Base-by-base conservation (phyloP, 108 stramenopile genomes). In the Skeletonema potamos region DNA sequence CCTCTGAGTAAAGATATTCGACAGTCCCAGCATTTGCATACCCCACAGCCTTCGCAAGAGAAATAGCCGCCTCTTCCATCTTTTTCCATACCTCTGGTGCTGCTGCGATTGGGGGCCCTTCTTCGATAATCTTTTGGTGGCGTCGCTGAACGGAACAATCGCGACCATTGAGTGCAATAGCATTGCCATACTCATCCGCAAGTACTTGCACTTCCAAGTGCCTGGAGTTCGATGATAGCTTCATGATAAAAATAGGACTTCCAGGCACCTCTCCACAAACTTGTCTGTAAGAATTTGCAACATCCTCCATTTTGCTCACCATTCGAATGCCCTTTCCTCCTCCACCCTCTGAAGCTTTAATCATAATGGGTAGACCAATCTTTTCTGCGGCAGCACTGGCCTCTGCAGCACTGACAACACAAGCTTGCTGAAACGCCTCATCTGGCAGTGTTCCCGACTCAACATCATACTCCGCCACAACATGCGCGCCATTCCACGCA, bases 1-100 rank as follows among this genome's bases (percentile, higher is more conserved):
- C 54, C 72, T 97, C 96, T 1, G 92, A 89, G 84, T 96, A 99
- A 27, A 99, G 83, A 83, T 99, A 99, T 88, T 99, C 99, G 22
- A 99, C 98, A 1, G 99, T 99, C 17, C 99, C 99, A 7, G 99
- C 98, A 84, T 99, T 99, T 73, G 91, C 87, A 81, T 99, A 99
- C 18, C 96, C 95, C 12, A 97, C 98, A 55, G 96, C 97, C 83
- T 98, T 98, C 62, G 98, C 97, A 26, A 99, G 83, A 13, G 87
- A 71, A 4, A 99, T 95, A 13, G 99, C 99, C 9, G 99, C 97
- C 15, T 89, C 77, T 84, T 99, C 99, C 98, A 99, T 99, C 73
- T 92, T 48, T 28, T 73, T 70, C 97, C 97, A 99, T 22, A 98
- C 97, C 18, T 88, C 82, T 6, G 94, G 90, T 7, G 83, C 39